These are phyloP conservation scores for Margaritispora aquatica DNA, from an alignment of 495 filamentous ascomycete genomes.

Conservation along the genomic window DNA sequence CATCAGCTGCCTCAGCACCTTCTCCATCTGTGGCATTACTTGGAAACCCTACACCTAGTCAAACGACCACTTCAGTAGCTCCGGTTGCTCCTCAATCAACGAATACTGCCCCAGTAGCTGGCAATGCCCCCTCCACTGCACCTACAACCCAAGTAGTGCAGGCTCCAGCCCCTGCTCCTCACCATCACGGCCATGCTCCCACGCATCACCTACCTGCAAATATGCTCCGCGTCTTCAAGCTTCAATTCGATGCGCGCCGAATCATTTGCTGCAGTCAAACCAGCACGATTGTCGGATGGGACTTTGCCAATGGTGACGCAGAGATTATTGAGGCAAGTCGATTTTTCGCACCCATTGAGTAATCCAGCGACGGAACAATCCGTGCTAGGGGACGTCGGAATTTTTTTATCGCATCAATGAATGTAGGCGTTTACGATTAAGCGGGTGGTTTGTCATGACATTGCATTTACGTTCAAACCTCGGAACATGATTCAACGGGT, in stretches of 20 bases:
- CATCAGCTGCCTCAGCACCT: slow-evolving; percentile 4
- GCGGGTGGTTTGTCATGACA: too few species aligned
- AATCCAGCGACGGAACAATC: slow-evolving; percentile 8
- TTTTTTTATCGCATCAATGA: too few species aligned
- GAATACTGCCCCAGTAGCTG: neutral
- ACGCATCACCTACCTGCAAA: slow-evolving; percentile 30
- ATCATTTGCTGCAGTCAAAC: slow-evolving; percentile 94
- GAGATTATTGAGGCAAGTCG: slow-evolving; percentile 73
- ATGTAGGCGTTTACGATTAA: too few species aligned
- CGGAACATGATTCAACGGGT: too few species aligned
- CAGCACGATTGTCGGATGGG: slow-evolving; percentile 91
- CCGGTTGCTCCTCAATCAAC: neutral
- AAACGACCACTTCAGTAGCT: slow-evolving; percentile 2
- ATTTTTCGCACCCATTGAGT: slow-evolving; percentile 63
- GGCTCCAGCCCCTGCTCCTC: neutral
- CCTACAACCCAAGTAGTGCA: slow-evolving; percentile 3
- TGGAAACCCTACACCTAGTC: slow-evolving; percentile 15
- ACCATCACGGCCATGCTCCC: slow-evolving; percentile 9
- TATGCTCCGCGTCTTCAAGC: slow-evolving; percentile 80
- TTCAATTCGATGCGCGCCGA: slow-evolving; percentile 90
- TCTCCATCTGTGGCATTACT: neutral
- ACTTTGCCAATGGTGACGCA: slow-evolving; percentile 87
- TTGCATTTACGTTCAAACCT: too few species aligned
- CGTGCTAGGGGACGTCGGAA: too few species aligned
- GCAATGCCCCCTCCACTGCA: slow-evolving; percentile 8